A percentile compares a stretch with the other conserved stretches of the same genome.
Conservation (phyloP, 352 stramenopile species). For the Phytophthora melonis region DNA sequence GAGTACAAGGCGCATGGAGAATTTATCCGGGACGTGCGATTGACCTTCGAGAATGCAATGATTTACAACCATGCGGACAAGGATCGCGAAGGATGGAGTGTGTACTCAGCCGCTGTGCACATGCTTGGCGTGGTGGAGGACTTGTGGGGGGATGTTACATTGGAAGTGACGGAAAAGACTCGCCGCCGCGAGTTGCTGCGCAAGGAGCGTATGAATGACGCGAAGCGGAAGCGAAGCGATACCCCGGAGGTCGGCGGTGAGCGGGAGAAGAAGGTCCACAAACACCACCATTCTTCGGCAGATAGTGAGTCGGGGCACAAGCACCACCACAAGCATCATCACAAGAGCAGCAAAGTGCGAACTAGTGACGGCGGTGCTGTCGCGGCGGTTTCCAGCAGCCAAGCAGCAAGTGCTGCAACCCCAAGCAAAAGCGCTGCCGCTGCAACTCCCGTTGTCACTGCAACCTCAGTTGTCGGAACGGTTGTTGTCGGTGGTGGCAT, state of each 20-base stretch:
- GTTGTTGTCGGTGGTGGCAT: slow-evolving; percentile 41
- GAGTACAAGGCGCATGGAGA: slow-evolving; percentile 86
- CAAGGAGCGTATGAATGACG: slow-evolving; percentile 77
- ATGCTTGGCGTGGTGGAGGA: slow-evolving; percentile 83
- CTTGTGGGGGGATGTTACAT: slow-evolving; percentile 79
- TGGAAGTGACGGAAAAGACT: slow-evolving; percentile 80
- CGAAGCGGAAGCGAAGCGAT: slow-evolving; percentile 57
- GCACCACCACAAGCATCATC: slow-evolving; percentile 42
- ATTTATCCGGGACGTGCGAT: slow-evolving; percentile 80
- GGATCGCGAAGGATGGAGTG: slow-evolving; percentile 80
- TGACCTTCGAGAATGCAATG: slow-evolving; percentile 90
- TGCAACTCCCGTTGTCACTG: slow-evolving; percentile 17
- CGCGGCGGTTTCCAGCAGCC: slow-evolving; percentile 5
- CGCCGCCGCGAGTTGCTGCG: slow-evolving; percentile 74
- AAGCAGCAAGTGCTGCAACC: slow-evolving; percentile 7
- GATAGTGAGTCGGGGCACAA: slow-evolving; percentile 30
- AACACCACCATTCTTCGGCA: slow-evolving; percentile 21
- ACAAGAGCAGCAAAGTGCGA: slow-evolving; percentile 37
- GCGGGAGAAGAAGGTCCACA: slow-evolving; percentile 43
- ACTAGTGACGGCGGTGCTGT: slow-evolving; percentile 15
- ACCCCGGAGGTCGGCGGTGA: slow-evolving; percentile 39
- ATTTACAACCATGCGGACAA: slow-evolving; percentile 86
- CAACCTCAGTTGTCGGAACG: slow-evolving; percentile 45
- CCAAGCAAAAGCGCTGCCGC: slow-evolving; percentile 11
- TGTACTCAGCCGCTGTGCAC: slow-evolving; percentile 79